Base-by-base conservation (phyloP, 2,329 filamentous ascomycete species). In the Claviceps fusiformis region DNA sequence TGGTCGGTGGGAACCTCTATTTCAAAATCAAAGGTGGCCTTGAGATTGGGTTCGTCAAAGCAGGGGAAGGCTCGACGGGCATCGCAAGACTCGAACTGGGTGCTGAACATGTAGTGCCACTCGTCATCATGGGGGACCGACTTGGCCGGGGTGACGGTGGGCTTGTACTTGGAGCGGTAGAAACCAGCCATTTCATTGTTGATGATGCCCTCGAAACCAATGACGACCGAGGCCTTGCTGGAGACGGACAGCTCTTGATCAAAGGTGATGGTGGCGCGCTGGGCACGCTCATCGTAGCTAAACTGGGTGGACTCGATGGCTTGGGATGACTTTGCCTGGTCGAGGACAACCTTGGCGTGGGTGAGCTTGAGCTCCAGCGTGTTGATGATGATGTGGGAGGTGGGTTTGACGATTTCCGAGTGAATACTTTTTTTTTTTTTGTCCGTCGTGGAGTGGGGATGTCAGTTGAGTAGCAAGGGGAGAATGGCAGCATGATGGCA, bases 41-140 rank as follows among this genome's bases (percentile, higher is more conserved):
- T 98, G 60, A 97, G 79, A 65, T 95, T 95, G 46, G 93, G 93
- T 74, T 98, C 93, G 67, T 98, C 93, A 66, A 97, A 97, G 74
- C 93, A 98, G 50, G 93, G 93, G 73, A 98, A 96, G 9, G 93
- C 92, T 61, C 91, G 81, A 60, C 93, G 86, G 58, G 93, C 93
- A 72, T 98, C 93, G 65, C 90, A 95, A 49, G 91, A 86, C 75
- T 98, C 93, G 67, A 98, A 98, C 69, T 98, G 93, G 51, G 93
- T 98, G 75, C 89, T 95, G 70, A 95, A 76, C 87, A 92, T 91
- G 67, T 80, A 80, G 68, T 82, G 80, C 66, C 77, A 81, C 63
- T 83, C 77, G 50, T 77, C 76, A 60, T 85, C 89, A 65, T 78
- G 86, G 33, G 90, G 87, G 1, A 95, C 90, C 13, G 88, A 90